Evolutionary conservation across 352 stramenopile species (phyloP).

Genomic region (Pythium guiyangense): DNA sequence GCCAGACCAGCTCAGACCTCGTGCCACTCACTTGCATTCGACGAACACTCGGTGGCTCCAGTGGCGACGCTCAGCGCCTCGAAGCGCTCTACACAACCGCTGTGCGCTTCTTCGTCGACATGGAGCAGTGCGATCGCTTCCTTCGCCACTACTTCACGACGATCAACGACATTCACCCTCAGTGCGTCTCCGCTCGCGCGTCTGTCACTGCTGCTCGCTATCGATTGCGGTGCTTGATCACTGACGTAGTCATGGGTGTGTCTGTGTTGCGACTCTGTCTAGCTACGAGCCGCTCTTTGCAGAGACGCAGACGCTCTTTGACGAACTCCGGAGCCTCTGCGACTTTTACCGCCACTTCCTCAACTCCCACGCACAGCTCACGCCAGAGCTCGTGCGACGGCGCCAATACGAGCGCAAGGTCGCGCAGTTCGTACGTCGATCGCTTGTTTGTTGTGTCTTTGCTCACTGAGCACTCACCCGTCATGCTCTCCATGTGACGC

Average conservation of each 20-base stretch:
- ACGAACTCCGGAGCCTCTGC: conserved; percentile 69
- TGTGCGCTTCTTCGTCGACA: conserved; percentile 79
- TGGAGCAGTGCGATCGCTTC: conserved; percentile 84
- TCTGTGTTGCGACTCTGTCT: too few relatives aligned
- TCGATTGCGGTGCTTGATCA: neutral
- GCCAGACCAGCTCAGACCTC: too few relatives aligned
- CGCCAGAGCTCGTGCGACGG: conserved; percentile 48
- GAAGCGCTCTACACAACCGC: conserved; percentile 16
- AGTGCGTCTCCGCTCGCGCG: conserved; percentile 26
- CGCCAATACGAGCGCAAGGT: conserved; percentile 50
- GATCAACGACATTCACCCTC: conserved; percentile 79
- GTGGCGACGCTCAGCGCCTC: conserved; percentile 5
- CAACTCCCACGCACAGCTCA: conserved; percentile 54
- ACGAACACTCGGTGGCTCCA: neutral
- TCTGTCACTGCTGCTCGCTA: neutral
- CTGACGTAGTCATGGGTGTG: too few relatives aligned
- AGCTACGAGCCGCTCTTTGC: conserved; percentile 67
- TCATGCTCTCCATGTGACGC: too few relatives aligned
- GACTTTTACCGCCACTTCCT: conserved; percentile 85
- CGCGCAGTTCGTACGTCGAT: conserved; percentile 31
- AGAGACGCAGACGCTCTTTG: conserved; percentile 69
- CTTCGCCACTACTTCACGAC: conserved; percentile 75
- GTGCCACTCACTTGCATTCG: too few relatives aligned
- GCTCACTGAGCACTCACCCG: neutral
- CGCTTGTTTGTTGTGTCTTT: neutral